A percentile compares a stretch with the other conserved stretches of the same genome.
Conservation (phyloP, 2,329 filamentous ascomycete species). For the Botrytis fabae region DNA sequence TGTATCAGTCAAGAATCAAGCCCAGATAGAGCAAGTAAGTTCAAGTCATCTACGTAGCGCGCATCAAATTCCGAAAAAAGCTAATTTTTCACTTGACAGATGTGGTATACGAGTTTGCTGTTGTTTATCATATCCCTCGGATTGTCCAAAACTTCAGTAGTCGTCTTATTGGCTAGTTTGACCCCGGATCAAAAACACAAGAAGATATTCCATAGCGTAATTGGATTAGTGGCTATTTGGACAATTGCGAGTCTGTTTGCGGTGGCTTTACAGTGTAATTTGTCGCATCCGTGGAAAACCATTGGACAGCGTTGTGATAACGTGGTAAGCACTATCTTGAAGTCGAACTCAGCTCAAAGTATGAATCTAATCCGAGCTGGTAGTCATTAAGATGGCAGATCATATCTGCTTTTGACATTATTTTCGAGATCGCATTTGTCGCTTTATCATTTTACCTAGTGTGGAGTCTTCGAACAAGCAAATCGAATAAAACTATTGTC, state of each 20-base stretch:
- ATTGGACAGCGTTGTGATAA: constrained; percentile 38
- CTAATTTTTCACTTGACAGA: constrained; percentile 32
- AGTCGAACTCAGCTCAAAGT: neutral
- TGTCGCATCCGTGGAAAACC: constrained; percentile 43
- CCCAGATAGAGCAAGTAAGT: constrained; percentile 26
- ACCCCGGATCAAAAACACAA: constrained; percentile 47
- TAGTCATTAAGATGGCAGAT: constrained; percentile 45
- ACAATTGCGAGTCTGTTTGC: constrained; percentile 46
- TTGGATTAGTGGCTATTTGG: constrained; percentile 39
- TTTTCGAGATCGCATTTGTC: constrained; percentile 45
- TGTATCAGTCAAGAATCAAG: constrained; percentile 17
- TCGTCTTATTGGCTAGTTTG: constrained; percentile 48
- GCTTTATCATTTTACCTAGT: constrained; percentile 44
- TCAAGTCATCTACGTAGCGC: neutral
- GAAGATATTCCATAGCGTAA: constrained; percentile 37
- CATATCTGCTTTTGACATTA: constrained; percentile 45
- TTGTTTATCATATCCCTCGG: constrained; percentile 46
- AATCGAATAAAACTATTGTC: constrained; percentile 44
- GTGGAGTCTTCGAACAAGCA: constrained; percentile 42
- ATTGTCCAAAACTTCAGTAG: constrained; percentile 47
- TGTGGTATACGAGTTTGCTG: constrained; percentile 44
- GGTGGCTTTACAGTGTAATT: constrained; percentile 45
- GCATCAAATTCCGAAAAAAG: neutral
- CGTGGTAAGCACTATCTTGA: constrained; percentile 6
- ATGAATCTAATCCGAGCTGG: neutral